Evolutionary conservation across 2,329 filamentous ascomycete species (phyloP).

Genomic region (Fusarium armeniacum): DNA sequence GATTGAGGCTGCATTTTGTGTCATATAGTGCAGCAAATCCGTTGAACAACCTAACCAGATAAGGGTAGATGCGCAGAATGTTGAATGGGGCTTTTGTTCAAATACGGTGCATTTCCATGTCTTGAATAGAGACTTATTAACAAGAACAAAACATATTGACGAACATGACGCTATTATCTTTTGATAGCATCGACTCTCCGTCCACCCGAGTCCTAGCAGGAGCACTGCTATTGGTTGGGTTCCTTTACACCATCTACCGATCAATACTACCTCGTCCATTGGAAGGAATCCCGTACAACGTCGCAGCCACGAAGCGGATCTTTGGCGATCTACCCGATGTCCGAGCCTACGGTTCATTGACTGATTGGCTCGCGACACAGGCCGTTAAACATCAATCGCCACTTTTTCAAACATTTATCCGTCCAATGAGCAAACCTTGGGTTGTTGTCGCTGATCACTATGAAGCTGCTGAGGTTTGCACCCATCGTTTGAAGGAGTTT

Average conservation of each 20-base stretch:
- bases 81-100: conserved; percentile 12
- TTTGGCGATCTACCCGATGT: conserved; percentile 28
- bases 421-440: conserved; percentile 31
- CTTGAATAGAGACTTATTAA: too few relatives aligned
- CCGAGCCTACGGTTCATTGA: conserved; percentile 28
- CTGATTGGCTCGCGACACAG: conserved; percentile 33
- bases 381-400: conserved; percentile 27
- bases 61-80: conserved; percentile 2
- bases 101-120: not conserved
- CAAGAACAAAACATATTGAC: too few relatives aligned
- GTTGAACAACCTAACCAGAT: conserved; percentile 22
- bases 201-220: not conserved
- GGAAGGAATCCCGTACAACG: conserved; percentile 30
- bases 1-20: conserved; percentile 13
- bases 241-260: conserved; percentile 25
- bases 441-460: conserved; percentile 38
- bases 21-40: not conserved
- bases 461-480: conserved; percentile 35
- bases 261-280: conserved; percentile 28
- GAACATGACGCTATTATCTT: not conserved
- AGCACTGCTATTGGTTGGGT: conserved; percentile 10
- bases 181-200: not conserved
- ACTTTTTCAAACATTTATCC: conserved; percentile 28
- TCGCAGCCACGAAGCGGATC: conserved; percentile 29
- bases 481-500: conserved; percentile 35